These are phyloP conservation scores for Fraxinus greggii DNA, from an alignment of 305 asterid genomes.

Conservation along the genomic window DNA sequence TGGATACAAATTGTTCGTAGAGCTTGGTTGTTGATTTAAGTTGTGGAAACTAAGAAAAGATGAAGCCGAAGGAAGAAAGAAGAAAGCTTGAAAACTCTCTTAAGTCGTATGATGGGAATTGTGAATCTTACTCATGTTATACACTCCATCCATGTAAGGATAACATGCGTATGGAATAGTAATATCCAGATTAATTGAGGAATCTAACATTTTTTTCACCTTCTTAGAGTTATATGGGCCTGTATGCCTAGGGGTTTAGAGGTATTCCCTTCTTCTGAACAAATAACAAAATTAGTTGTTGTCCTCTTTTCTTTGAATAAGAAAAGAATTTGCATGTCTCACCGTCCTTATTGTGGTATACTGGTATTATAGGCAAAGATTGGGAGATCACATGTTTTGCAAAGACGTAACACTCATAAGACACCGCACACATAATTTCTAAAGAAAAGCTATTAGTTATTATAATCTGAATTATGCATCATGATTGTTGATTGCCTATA, in stretches of 20 bases:
- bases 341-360: background rate
- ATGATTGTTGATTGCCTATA: background rate
- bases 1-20: background rate
- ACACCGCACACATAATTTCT: background rate
- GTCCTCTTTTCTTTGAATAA: background rate
- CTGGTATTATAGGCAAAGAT: background rate
- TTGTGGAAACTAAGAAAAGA: background rate
- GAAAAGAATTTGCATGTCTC: background rate
- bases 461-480: background rate
- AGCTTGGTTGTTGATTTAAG: background rate
- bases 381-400: background rate
- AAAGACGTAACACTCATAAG: background rate
- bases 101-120: background rate
- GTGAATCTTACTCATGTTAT: background rate
- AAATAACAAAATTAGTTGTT: background rate
- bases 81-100: background rate
- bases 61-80: background rate
- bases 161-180: background rate
- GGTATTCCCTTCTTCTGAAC: background rate
- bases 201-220: background rate
- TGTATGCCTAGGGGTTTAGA: background rate
- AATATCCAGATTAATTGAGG: conserved; percentile 1
- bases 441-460: background rate
- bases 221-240: background rate
- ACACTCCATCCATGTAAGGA: background rate